Evolutionary conservation across 305 asterid genomes (phyloP).

Genomic region (Striga hermonthica): DNA sequence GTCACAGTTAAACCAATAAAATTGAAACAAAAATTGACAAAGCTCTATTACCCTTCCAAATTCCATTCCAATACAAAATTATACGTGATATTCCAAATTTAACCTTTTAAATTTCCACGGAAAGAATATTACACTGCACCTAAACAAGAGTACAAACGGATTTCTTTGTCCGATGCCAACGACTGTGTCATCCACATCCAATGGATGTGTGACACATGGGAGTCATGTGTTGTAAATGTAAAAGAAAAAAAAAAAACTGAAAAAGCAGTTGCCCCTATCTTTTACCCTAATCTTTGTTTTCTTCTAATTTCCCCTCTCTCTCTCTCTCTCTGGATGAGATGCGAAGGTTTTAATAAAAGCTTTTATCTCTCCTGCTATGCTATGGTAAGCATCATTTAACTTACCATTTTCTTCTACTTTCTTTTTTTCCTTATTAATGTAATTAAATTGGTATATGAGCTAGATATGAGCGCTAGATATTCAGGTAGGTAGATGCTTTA

Average conservation of each 20-base stretch:
- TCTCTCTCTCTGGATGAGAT: not conserved
- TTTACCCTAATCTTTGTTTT: slow-evolving; percentile 47
- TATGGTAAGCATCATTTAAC: not conserved
- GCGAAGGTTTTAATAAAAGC: slow-evolving; percentile 4
- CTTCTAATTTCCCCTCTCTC: not conserved
- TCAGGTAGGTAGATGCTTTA: too few species aligned
- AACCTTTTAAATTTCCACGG: not conserved
- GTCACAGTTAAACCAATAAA: too few species aligned
- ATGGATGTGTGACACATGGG: too few species aligned
- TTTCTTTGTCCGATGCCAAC: too few species aligned
- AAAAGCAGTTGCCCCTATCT: slow-evolving; percentile 28
- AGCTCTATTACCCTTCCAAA: too few species aligned
- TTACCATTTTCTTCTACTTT: not conserved
- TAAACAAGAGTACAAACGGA: not conserved
- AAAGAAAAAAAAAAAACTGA: not conserved
- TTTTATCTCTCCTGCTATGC: not conserved
- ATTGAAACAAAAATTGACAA: too few species aligned
- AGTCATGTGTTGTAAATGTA: not conserved
- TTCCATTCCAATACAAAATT: too few species aligned
- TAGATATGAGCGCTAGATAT: too few species aligned
- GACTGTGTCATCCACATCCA: too few species aligned
- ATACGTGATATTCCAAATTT: too few species aligned
- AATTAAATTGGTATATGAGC: not conserved
- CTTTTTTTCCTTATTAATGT: not conserved
- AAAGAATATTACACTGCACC: not conserved